These are phyloP conservation scores for Vitis rupestris DNA, from an alignment of 164 flowering plant species.

Conservation along the genomic window DNA sequence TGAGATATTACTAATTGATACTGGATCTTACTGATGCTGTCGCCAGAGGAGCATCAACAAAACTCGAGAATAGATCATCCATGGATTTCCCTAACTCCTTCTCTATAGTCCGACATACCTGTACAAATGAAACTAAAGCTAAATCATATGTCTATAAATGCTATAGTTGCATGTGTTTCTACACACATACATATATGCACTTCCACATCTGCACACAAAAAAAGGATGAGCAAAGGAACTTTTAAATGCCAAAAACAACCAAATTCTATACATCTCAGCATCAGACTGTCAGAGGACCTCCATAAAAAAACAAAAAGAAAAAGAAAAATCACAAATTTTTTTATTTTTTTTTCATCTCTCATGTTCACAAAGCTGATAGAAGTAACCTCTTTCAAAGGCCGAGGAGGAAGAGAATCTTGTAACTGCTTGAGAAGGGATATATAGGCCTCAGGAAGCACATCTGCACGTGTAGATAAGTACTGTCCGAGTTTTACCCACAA, in stretches of 20 bases:
- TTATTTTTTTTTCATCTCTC: background rate
- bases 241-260: too few relatives aligned
- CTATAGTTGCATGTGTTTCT: background rate
- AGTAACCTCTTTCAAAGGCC: conserved; percentile 80
- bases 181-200: too few relatives aligned
- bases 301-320: too few relatives aligned
- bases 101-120: conserved; percentile 72
- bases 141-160: background rate
- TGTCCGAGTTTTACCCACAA: conserved; percentile 98
- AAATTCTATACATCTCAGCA: too few relatives aligned
- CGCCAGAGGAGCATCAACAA: conserved; percentile 70
- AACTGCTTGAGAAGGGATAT: conserved; percentile 74
- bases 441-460: conserved; percentile 92
- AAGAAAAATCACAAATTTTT: too few relatives aligned
- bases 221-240: too few relatives aligned
- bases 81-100: conserved; percentile 75
- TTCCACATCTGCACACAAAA: too few relatives aligned
- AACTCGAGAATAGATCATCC: conserved; percentile 60
- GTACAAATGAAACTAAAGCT: conserved; percentile 14
- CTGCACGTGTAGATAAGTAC: conserved; percentile 94
- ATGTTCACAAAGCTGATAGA: background rate
- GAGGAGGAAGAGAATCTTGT: conserved; percentile 98
- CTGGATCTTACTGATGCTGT: conserved; percentile 86
- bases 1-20: background rate
- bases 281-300: too few relatives aligned